Evolutionary conservation across 371 early-diverging fungal species (phyloP).

Genomic region (Rhizopus delemar): DNA sequence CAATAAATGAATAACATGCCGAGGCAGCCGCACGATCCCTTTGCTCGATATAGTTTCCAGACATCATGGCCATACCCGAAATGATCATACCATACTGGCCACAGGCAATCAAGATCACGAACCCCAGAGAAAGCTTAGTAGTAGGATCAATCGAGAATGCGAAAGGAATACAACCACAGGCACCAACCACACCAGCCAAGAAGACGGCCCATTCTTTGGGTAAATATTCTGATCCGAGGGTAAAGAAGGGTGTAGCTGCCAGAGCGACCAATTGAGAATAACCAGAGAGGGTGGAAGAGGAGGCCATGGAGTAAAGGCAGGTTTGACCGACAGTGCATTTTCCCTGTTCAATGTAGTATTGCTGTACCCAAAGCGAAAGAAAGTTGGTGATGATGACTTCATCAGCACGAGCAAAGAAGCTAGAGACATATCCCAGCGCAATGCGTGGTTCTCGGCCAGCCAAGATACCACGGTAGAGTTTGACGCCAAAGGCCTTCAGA

Average conservation of each 20-base stretch:
- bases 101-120: constrained; percentile 63
- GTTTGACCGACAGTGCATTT: constrained; percentile 42
- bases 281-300: constrained; percentile 66
- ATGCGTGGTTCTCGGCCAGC: constrained; percentile 63
- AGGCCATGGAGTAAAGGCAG: constrained; percentile 50
- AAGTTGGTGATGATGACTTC: constrained; percentile 74
- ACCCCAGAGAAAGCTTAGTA: constrained; percentile 46
- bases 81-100: constrained; percentile 80
- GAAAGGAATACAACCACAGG: constrained; percentile 61
- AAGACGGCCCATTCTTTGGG: constrained; percentile 51
- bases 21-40: constrained; percentile 68
- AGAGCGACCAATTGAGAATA: constrained; percentile 73
- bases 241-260: constrained; percentile 68
- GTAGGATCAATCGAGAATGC: constrained; percentile 61
- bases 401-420: constrained; percentile 76
- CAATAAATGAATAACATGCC: constrained; percentile 70
- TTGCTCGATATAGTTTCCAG: constrained; percentile 51
- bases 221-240: constrained; percentile 47
- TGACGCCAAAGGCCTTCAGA: constrained; percentile 5
- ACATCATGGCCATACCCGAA: constrained; percentile 67
- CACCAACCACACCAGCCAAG: constrained; percentile 61
- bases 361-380: constrained; percentile 74
- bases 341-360: constrained; percentile 59
- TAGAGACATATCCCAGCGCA: constrained; percentile 59
- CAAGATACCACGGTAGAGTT: constrained; percentile 26